A percentile compares a stretch with the other conserved stretches of the same genome.
phyloP scores from a whole-genome alignment of 371 early-diverging fungal genomes.

The Saksenaea vasiformis region DNA sequence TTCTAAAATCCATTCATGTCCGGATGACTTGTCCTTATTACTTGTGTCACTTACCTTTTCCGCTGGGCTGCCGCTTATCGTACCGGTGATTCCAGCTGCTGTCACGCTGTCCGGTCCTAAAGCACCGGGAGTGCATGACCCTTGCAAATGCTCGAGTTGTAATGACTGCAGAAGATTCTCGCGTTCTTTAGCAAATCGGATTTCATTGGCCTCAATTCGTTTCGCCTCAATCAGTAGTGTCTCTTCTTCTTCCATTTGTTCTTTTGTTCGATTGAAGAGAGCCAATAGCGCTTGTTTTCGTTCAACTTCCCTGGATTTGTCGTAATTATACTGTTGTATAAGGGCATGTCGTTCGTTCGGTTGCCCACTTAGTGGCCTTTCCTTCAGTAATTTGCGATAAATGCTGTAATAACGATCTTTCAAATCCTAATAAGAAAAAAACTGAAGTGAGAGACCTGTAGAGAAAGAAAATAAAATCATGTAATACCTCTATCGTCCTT shows the following conservation, averaged over 20 bases:
- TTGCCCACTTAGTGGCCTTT: conserved; percentile 38
- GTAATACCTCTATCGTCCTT: conserved; percentile 38
- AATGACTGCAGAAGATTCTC: conserved; percentile 69
- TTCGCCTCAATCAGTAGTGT: conserved; percentile 74
- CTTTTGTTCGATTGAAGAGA: conserved; percentile 72
- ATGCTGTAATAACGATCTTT: conserved; percentile 82
- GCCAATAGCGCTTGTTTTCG: conserved; percentile 76
- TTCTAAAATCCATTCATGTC: conserved; percentile 15
- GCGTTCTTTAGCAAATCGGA: conserved; percentile 70
- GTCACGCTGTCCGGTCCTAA: conserved; percentile 3
- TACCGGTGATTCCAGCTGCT: conserved; percentile 44
- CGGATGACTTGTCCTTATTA: not conserved
- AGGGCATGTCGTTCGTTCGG: conserved; percentile 37
- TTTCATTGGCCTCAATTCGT: conserved; percentile 78
- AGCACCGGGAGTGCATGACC: conserved; percentile 3
- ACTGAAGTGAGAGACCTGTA: too few relatives aligned
- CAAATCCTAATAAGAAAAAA: conserved; percentile 58
- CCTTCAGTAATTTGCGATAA: conserved; percentile 54
- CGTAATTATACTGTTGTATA: conserved; percentile 49
- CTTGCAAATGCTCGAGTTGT: conserved; percentile 55
- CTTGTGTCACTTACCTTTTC: conserved; percentile 1
- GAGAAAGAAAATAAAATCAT: not conserved
- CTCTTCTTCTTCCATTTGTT: conserved; percentile 87
- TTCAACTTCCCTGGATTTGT: conserved; percentile 71
- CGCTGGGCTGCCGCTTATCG: conserved; percentile 35